Evolutionary conservation across 164 flowering plant species (phyloP), one percentile per base, ranked within the genome.

Genomic region (Berberis thunbergii): DNA sequence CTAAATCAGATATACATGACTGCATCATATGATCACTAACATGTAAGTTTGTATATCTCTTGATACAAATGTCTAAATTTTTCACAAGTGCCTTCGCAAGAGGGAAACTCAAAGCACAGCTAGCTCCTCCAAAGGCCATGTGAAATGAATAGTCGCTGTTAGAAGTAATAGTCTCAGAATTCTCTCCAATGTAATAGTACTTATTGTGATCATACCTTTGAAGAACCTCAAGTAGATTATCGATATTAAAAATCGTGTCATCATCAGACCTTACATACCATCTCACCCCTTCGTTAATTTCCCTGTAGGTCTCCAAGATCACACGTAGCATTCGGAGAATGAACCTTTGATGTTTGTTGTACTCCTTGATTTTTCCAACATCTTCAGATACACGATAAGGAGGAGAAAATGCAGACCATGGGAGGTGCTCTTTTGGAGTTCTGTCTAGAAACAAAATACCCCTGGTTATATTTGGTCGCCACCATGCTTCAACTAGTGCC

Each of bases 51-150:
- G 82, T 81, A 54, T 86, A 84, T 59, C 83, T 74, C 69, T 73
- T 70, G 38, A 84, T 67, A 54, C 96, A 88, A 0, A 13, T 66
- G 39, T 86, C 86, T 59, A 81, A 41, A 45, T 67, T 79, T n/a
- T 57, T 63, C 2, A 75, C 80, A 64, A 88, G 45, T 0, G 78
- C 79, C 65, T 71, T 73, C 2, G 70, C 91, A 6, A 86, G 69
- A 1, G 85, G 79, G 53, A 74, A 83, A 60, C 89, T 88, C 72
- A 88, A 56, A 60, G 84, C 86, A 61, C 72, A 79, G 0, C 89
- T 88, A 13, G 73, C 96, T 9, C 96, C 96, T 2, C 91, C 88
- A 70, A 77, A 88, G 0, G 80, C 96, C 85, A 83, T 83, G 1
- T 75, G 72, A 41, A 79, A 88, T 2, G 89, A 81, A 61, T 73